Evolutionary conservation across 805 yeast genomes (phyloP), one percentile per base, ranked within the genome.

Genomic region (Hemisphaericaspora nanyangensis): DNA sequence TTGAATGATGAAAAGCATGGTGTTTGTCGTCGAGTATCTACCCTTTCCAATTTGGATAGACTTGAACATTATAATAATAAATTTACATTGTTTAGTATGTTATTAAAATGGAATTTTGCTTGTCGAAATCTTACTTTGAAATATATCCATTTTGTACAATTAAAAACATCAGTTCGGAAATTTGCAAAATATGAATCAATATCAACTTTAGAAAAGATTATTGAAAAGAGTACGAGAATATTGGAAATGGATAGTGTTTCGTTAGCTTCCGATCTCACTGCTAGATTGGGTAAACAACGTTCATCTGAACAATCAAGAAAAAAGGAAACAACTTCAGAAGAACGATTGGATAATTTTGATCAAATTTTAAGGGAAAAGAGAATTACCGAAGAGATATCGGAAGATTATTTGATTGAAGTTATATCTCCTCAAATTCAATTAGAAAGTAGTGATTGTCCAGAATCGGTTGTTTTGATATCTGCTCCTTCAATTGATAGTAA

Each of bases 401-500:
- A 65, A 34, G 72, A 68, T 44, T 68, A 51, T 42, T 44, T 58
- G 35, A 52, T 69, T 25, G 70, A 66, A 28, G 56, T 68, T 7
- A 51, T 67, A 1, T 63, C 70, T 0, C 74, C 75, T 1, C 75
- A 69, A 40, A 68, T 69, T 31, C 75, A 69, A 43, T 46, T 69
- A 10, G 68, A 65, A 40, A 56, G 69, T 32, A 61, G 61, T 8
- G 70, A 63, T 20, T 46, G 48, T 15, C 61, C 66, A 3, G 79
- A 77, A 31, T 66, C 84, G 2, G 77, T 85, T 37, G 69, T 88
- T 10, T 57, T 89, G 25, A 68, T 90, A n/a, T 74, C 85, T 2
- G 77, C 95, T 0, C 93, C 91, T 8, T 69, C 66, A 30, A 78
- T 90, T 38, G 83, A 84, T 49, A 56, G 82, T 19, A 79, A 84